A percentile compares a stretch with the other conserved stretches of the same genome.
Evolutionary conservation across 192 early-diverging fungal genomes (phyloP).

Genomic region (Paraglomus occultum): DNA sequence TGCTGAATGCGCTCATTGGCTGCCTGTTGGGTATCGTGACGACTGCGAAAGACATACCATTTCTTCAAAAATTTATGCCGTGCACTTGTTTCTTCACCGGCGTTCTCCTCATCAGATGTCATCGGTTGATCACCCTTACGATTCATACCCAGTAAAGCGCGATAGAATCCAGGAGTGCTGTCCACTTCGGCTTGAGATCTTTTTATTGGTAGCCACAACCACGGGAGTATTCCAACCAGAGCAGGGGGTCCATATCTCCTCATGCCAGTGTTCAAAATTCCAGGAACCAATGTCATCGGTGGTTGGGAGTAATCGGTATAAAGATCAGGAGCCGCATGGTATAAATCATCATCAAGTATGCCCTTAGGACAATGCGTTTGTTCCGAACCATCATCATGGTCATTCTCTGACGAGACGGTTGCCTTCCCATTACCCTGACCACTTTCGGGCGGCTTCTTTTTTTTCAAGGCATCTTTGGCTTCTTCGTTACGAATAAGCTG

Average conservation of each 20-base stretch:
- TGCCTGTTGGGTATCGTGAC: too few species aligned
- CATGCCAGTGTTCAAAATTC: constrained; percentile 71
- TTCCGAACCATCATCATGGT: constrained; percentile 22
- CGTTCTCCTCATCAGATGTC: too few species aligned
- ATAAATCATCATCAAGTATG: constrained; percentile 61
- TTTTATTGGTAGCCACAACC: constrained; percentile 71
- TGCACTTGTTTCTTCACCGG: too few species aligned
- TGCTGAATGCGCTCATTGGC: too few species aligned
- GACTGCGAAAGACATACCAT: too few species aligned
- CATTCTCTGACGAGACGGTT: constrained; percentile 3
- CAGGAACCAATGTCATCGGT: constrained; percentile 65
- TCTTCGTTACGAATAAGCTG: constrained; percentile 37
- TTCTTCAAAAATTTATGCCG: too few species aligned
- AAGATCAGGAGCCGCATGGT: constrained; percentile 55
- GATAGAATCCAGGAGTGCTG: constrained; percentile 6
- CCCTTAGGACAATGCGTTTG: constrained; percentile 28
- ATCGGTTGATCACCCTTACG: background rate
- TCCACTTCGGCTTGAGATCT: constrained; percentile 7
- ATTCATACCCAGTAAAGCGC: constrained; percentile 14
- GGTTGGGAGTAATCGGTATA: constrained; percentile 75
- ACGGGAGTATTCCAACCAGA: constrained; percentile 61
- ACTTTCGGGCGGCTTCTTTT: background rate
- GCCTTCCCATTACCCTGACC: background rate
- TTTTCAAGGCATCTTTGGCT: background rate
- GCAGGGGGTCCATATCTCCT: constrained; percentile 65